A percentile compares a stretch with the other conserved stretches of the same genome.
Conservation (phyloP, 768 basidiomycete species). For the Auricularia auricula-judae region DNA sequence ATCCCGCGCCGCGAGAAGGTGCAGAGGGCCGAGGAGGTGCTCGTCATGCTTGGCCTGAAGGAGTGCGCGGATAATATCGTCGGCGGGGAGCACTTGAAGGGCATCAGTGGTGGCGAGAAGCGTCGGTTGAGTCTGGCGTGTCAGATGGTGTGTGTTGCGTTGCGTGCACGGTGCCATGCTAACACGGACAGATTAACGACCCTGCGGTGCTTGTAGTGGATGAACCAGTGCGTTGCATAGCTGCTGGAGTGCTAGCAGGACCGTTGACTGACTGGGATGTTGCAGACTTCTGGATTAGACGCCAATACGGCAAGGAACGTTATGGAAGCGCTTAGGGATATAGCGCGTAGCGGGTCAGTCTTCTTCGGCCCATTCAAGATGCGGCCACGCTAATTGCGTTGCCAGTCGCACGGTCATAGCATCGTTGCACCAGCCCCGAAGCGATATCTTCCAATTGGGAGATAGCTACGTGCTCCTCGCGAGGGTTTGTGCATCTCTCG, state of each 20-base stretch:
- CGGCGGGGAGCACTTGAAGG: slow-evolving; percentile 29
- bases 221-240: slow-evolving; percentile 11
- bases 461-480: slow-evolving; percentile 16
- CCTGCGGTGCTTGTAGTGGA: slow-evolving; percentile 29
- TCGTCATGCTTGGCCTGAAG: slow-evolving; percentile 32
- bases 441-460: slow-evolving; percentile 18
- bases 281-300: slow-evolving; percentile 29
- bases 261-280: slow-evolving; percentile 5
- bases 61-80: slow-evolving; percentile 36
- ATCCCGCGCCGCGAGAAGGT: slow-evolving; percentile 23
- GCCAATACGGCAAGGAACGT: slow-evolving; percentile 33
- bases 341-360: slow-evolving; percentile 22
- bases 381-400: not conserved
- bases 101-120: slow-evolving; percentile 41
- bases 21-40: slow-evolving; percentile 34
- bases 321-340: slow-evolving; percentile 30
- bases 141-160: slow-evolving; percentile 18
- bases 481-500: slow-evolving; percentile 4
- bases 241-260: not conserved
- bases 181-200: slow-evolving; percentile 17
- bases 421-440: slow-evolving; percentile 21
- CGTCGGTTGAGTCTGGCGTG: slow-evolving; percentile 33
- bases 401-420: slow-evolving; percentile 25
- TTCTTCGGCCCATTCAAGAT: not conserved
- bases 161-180: slow-evolving; percentile 1